These are phyloP conservation scores for Saprolegnia diclina DNA, from an alignment of 352 stramenopile species.

Conservation along the genomic window DNA sequence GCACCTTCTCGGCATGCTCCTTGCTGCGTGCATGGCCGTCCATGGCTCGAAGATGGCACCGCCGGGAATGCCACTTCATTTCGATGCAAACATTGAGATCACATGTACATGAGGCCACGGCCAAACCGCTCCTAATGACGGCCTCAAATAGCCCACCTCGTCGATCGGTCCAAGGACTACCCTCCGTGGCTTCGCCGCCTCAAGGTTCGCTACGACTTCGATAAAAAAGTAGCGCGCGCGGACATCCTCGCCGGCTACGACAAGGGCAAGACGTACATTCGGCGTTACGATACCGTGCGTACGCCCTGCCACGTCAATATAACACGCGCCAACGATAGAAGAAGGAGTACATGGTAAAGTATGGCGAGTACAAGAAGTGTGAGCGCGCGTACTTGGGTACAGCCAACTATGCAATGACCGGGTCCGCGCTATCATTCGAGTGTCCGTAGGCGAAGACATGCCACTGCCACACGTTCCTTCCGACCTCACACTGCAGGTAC, in stretches of 20 bases:
- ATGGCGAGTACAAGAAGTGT: constrained; percentile 54
- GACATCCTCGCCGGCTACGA: constrained; percentile 59
- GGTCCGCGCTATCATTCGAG: neutral
- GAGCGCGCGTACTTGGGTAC: constrained; percentile 59
- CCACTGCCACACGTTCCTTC: constrained; percentile 47
- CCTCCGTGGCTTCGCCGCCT: constrained; percentile 51
- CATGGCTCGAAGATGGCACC: constrained; percentile 1
- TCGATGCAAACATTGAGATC: constrained; percentile 23
- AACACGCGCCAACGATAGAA: constrained; percentile 30
- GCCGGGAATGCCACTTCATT: constrained; percentile 14
- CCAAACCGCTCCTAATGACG: neutral
- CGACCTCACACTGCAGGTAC: constrained; percentile 45
- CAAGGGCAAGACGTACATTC: constrained; percentile 61
- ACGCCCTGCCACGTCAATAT: neutral
- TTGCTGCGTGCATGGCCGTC: neutral
- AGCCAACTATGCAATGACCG: neutral
- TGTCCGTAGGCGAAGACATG: constrained; percentile 41
- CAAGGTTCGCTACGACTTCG: constrained; percentile 57
- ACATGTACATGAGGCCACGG: constrained; percentile 2
- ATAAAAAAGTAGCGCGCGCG: constrained; percentile 49
- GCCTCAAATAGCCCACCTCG: constrained; percentile 39
- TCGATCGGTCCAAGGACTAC: constrained; percentile 48
- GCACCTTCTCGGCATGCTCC: no score
- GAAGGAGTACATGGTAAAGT: constrained; percentile 71
- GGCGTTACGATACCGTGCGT: constrained; percentile 49